Percentiles rank a stretch among this genome's conserved stretches.
Conservation (phyloP, 139 green algal genomes). For the Chlorella sorokiniana region DNA sequence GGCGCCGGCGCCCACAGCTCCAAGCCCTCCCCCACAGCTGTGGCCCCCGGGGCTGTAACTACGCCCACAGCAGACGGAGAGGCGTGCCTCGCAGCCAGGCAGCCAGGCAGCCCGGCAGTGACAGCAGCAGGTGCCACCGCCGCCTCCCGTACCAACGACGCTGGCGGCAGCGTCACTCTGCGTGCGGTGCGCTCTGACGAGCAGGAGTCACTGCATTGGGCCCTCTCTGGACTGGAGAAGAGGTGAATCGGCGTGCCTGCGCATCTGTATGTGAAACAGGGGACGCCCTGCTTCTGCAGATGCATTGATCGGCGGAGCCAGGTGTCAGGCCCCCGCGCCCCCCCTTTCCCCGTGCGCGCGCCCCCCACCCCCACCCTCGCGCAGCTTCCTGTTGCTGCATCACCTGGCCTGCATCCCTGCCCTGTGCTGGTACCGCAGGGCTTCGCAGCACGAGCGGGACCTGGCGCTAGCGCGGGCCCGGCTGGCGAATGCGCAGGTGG, state of each 20-base stretch:
- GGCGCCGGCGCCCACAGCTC: no score
- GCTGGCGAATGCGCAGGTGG: background rate
- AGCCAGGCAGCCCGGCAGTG: background rate
- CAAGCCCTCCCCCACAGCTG: no score
- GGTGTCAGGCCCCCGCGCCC: no score
- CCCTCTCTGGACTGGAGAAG: constrained; percentile 1
- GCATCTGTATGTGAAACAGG: no score
- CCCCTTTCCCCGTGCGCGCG: no score
- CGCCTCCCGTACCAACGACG: background rate
- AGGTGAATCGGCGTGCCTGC: background rate
- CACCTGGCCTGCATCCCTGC: background rate
- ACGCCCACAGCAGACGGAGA: no score
- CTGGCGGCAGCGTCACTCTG: background rate
- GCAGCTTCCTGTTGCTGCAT: background rate
- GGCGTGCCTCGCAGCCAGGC: no score
- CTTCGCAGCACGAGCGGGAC: background rate
- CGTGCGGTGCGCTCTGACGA: constrained; percentile 24
- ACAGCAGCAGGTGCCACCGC: no score
- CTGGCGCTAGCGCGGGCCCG: constrained; percentile 1
- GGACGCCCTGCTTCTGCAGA: no score
- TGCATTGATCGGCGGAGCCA: no score
- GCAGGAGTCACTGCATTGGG: background rate
- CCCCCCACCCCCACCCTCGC: no score
- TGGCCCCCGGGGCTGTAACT: no score
- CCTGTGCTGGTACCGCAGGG: constrained; percentile 4